These are phyloP conservation scores for Coffea eugenioides DNA, from an alignment of 257 asterid genomes.

Conservation along the genomic window DNA sequence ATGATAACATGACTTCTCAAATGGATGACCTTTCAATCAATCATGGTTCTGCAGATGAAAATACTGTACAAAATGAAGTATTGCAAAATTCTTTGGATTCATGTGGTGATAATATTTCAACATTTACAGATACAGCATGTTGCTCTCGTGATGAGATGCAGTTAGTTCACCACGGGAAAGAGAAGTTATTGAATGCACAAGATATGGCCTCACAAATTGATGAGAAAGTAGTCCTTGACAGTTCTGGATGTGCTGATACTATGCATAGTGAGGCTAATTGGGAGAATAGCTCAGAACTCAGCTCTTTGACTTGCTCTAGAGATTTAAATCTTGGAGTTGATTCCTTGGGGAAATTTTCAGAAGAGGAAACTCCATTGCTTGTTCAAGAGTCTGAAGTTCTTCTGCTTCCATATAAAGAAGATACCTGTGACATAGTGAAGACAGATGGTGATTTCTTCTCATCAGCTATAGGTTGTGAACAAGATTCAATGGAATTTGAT, in stretches of 20 bases:
- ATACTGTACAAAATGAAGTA: constrained; percentile 29
- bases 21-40: constrained; percentile 29
- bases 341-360: constrained; percentile 29
- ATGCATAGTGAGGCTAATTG: constrained; percentile 28
- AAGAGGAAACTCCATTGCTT: constrained; percentile 41
- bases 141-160: constrained; percentile 25
- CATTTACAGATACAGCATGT: constrained; percentile 16
- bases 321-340: constrained; percentile 33
- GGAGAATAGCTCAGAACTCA: constrained; percentile 33
- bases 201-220: constrained; percentile 27
- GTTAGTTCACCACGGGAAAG: constrained; percentile 30
- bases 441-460: constrained; percentile 34
- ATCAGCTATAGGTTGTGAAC: constrained; percentile 38
- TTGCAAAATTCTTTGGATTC: constrained; percentile 28
- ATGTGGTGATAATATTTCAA: constrained; percentile 24
- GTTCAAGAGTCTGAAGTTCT: constrained; percentile 44
- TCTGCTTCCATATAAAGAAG: constrained; percentile 55
- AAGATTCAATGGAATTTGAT: constrained; percentile 50
- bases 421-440: constrained; percentile 27
- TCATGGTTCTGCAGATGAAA: constrained; percentile 41
- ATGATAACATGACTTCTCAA: constrained; percentile 26
- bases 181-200: constrained; percentile 26
- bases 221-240: constrained; percentile 23
- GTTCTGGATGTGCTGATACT: constrained; percentile 26
- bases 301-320: constrained; percentile 26